Percentiles rank a stretch among this genome's conserved stretches.
These are phyloP conservation scores for Tausonia pullulans DNA, from an alignment of 1,284 basidiomycete species.

Conservation along the genomic window DNA sequence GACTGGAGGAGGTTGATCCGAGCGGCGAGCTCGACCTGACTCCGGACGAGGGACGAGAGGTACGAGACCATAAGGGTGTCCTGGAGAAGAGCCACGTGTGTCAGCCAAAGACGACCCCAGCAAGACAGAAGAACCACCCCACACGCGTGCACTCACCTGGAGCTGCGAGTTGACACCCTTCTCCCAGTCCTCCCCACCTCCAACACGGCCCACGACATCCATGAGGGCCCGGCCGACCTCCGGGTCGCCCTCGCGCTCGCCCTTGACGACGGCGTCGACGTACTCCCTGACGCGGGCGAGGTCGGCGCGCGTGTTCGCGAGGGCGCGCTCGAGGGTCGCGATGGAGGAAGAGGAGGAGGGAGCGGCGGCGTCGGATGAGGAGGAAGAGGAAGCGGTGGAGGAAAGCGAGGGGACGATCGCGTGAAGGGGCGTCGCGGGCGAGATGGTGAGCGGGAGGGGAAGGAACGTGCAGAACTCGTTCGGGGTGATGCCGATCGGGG, in stretches of 20 bases:
- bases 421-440: not conserved
- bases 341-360: conserved; percentile 36
- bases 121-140: not conserved
- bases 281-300: conserved; percentile 60
- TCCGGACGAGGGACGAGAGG: conserved; percentile 83
- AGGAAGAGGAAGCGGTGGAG: conserved; percentile 16
- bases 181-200: conserved; percentile 25
- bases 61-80: conserved; percentile 92
- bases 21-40: conserved; percentile 86
- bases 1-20: conserved; percentile 55
- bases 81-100: conserved; percentile 35
- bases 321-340: conserved; percentile 24
- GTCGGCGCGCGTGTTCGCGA: conserved; percentile 8
- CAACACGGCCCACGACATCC: conserved; percentile 59
- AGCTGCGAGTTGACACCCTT: conserved; percentile 41
- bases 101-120: not conserved
- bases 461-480: conserved; percentile 88
- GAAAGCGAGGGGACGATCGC: conserved; percentile 18
- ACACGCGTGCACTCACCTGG: conserved; percentile 42
- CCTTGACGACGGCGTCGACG: conserved; percentile 69
- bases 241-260: conserved; percentile 68
- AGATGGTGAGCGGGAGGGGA: conserved; percentile 46
- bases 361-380: conserved; percentile 29
- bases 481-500: conserved; percentile 69
- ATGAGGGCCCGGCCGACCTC: conserved; percentile 85